Base-by-base conservation (phyloP, 768 basidiomycete genomes). In the Clitopilus passeckerianus region DNA sequence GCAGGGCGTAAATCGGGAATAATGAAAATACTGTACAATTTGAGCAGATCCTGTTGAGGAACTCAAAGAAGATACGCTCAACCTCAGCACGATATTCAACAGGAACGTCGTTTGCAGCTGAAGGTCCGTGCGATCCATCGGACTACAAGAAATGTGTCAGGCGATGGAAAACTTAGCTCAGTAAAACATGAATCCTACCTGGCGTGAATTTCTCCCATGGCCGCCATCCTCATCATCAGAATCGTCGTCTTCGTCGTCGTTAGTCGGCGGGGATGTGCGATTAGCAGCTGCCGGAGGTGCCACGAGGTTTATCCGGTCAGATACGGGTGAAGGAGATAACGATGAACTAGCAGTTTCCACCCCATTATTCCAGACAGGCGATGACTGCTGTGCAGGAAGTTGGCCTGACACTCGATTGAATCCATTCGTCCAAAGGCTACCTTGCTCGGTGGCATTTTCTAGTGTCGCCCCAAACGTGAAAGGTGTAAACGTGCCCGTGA, bases 31-130 rank as follows among this genome's bases (percentile, higher is more conserved):
- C 78, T 91, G 74, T 71, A 95, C 94, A 71, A 71, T 97, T 91
- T 18, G 93, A 95, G 74, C 95, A 98, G 57, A 91, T 83, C 57
- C 78, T 84, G 69, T 89, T 94, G 65, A 98, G 75, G 68, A 91
- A 98, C 63, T 90, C 86, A 68, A 94, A 86, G 74, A 98, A 97
- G 67, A 97, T 87, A 62, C 87, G 84, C 72, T 97, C 94, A 56
- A 98, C 88, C 66, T 92, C 89, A 18, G 77, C 73, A 58, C 86
- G 83, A 65, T 93, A 89, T 70, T 96, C 95, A 60, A 85, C 80
- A 5, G 91, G 90, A 53, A 93, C 81, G 66, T 92, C 46, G 20
- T 50, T 50, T 12, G 46, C 90, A 52, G 77, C 74, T 14, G 54
- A 55, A 6, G 54, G 27, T 23, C 53, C 37, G 20, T 50, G 46